Evolutionary conservation across 2,329 filamentous ascomycete genomes (phyloP), one percentile per base, ranked within the genome.

Genomic region (Fusarium odoratissimum): DNA sequence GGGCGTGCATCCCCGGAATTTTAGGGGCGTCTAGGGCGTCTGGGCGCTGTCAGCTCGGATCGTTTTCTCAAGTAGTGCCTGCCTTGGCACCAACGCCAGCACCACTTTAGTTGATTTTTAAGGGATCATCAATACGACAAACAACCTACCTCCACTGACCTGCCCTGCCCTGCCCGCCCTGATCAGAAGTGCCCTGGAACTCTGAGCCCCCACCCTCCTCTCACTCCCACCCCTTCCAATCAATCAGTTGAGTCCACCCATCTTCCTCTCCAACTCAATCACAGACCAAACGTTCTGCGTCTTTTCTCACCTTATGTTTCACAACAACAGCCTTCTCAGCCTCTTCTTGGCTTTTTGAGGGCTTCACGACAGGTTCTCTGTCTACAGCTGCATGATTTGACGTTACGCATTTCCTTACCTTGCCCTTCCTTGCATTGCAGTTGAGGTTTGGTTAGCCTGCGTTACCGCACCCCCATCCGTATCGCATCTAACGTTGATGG

Each of bases 301-400:
- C 40, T 30, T 65, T 49, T 72, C 66, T 67, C 64, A 49, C 48
- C 67, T 58, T 57, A 71, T 73, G 71, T 74, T 73, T 67, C 71
- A 74, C 71, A 49, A 37, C 40, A 25, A 58, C 61, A 58, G 67
- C 62, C 70, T 73, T 71, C 49, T 59, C 66, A 73, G 70, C 70
- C 71, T 73, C 45, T 46, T 67, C 51, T 65, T 65, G 60, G 69
- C 69, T 58, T 56, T 52, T 33, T 45, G 30, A 57, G 63, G 58
- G 58, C 57, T 67, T 62, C 58, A 58, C 54, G 45, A 56, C 64
- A 63, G 57, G 45, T 42, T 52, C 23, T 59, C 48, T 56, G 49
- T 63, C 52, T 56, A 56, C 66, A 73, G 54, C 66, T 72, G 48
- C 48, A 64, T 63, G 63, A 40, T 58, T 40, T 56, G 41, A 58